Evolutionary conservation across 345 rosid species (phyloP).

Genomic region (Salix brachista): DNA sequence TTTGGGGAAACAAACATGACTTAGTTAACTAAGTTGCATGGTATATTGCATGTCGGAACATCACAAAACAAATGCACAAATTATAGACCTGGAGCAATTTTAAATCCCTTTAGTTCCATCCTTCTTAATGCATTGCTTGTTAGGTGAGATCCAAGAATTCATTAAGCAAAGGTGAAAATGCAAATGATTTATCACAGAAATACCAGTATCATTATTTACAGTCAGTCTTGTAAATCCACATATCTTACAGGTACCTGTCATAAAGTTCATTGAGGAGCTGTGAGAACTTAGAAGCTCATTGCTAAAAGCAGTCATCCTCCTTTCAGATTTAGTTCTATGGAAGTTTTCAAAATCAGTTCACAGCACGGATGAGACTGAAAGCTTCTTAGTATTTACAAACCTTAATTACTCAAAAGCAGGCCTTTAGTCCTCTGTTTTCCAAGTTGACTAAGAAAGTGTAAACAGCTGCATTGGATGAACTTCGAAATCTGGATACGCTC

Average conservation of each 20-base stretch:
- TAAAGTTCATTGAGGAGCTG: not conserved
- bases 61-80: not conserved
- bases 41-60: not conserved
- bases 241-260: not conserved
- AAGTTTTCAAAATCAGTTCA: not conserved
- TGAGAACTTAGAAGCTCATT: not conserved
- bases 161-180: not conserved
- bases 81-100: not conserved
- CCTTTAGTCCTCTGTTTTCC: not conserved
- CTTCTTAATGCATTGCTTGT: not conserved
- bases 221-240: not conserved
- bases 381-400: not conserved
- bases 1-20: not conserved
- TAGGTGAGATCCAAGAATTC: not conserved
- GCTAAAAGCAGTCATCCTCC: not conserved
- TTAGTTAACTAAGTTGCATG: not conserved
- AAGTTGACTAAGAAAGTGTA: not conserved
- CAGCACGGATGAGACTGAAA: not conserved
- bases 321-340: not conserved
- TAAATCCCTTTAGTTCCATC: not conserved
- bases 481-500: not conserved
- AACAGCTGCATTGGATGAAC: not conserved
- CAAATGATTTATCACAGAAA: not conserved
- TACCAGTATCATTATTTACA: not conserved
- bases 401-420: not conserved